Evolutionary conservation across 768 basidiomycete species (phyloP).

Genomic region (Suillus bovinus): DNA sequence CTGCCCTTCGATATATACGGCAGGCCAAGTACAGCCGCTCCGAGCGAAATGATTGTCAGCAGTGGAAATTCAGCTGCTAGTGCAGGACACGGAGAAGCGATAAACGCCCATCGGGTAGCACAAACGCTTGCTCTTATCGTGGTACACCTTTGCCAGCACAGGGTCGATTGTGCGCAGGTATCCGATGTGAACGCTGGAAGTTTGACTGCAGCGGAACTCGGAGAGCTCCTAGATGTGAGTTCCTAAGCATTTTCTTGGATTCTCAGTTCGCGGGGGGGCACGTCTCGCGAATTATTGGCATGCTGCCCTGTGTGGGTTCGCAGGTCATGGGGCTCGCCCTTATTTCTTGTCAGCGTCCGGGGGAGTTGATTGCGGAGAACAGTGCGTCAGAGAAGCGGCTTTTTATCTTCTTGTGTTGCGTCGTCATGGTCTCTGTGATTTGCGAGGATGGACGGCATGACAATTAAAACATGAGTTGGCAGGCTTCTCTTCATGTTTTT

Average conservation of each 20-base stretch:
- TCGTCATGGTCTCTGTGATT: neutral
- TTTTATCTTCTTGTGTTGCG: conserved; percentile 3
- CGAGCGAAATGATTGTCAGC: neutral
- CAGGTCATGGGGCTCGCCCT: neutral
- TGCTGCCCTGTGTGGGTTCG: neutral
- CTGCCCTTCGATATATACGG: conserved; percentile 16
- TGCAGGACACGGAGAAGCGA: neutral
- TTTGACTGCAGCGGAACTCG: conserved; percentile 32
- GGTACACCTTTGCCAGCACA: conserved; percentile 25
- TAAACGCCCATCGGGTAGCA: conserved; percentile 19
- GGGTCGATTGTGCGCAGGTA: conserved; percentile 15
- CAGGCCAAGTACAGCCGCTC: neutral
- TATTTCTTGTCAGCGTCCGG: neutral
- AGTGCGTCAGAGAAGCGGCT: neutral
- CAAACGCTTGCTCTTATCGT: conserved; percentile 22
- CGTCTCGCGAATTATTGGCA: neutral
- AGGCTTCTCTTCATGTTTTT: neutral
- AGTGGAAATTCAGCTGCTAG: neutral
- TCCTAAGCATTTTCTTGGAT: neutral
- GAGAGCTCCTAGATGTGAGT: conserved; percentile 35
- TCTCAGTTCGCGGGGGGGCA: neutral
- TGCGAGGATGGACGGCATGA: conserved; percentile 2
- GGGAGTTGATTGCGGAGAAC: neutral
- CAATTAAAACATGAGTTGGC: neutral
- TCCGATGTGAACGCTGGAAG: conserved; percentile 11